These are phyloP conservation scores for Trichosporon coremiiforme DNA, from an alignment of 1,284 basidiomycete species.

Conservation along the genomic window DNA sequence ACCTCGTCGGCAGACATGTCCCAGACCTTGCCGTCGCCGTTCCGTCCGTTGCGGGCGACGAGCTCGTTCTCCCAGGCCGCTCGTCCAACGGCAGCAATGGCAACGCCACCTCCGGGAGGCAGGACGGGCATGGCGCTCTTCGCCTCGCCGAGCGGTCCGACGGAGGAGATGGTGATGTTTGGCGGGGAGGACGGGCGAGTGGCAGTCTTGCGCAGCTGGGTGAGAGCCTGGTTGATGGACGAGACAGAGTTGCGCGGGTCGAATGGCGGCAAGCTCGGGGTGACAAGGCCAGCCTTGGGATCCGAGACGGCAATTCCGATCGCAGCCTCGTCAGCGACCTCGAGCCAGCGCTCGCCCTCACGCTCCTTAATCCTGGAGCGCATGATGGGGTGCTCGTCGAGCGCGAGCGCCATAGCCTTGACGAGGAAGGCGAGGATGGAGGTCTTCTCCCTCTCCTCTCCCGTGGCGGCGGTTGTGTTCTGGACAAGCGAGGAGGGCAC, in stretches of 20 bases:
- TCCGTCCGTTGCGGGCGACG: slow-evolving; percentile 26
- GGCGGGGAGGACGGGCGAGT: slow-evolving; percentile 66
- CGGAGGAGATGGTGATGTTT: slow-evolving; percentile 83
- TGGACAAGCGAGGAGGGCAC: slow-evolving; percentile 60
- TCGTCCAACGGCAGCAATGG: slow-evolving; percentile 84
- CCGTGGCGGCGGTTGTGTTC: slow-evolving; percentile 45
- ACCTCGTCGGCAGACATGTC: slow-evolving; percentile 59
- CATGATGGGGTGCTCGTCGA: slow-evolving; percentile 64
- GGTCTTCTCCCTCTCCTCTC: slow-evolving; percentile 52
- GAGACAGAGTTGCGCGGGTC: slow-evolving; percentile 69
- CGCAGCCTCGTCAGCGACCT: slow-evolving; percentile 43
- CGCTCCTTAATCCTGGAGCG: slow-evolving; percentile 39
- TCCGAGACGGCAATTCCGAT: slow-evolving; percentile 59
- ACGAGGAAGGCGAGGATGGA: slow-evolving; percentile 84
- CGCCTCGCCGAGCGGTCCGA: slow-evolving; percentile 76
- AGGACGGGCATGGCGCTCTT: slow-evolving; percentile 75
- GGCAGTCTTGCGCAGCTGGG: slow-evolving; percentile 62
- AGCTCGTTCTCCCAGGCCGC: slow-evolving; percentile 66
- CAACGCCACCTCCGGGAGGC: slow-evolving; percentile 83
- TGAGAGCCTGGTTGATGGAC: slow-evolving; percentile 59
- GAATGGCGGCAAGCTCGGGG: slow-evolving; percentile 72
- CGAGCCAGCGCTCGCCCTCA: slow-evolving; percentile 40
- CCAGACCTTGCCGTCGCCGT: slow-evolving; percentile 62
- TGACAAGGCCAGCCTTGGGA: slow-evolving; percentile 76
- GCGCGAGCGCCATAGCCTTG: slow-evolving; percentile 77